phyloP scores from a whole-genome alignment of 306 rosid species.

The Oemleria cerasiformis region DNA sequence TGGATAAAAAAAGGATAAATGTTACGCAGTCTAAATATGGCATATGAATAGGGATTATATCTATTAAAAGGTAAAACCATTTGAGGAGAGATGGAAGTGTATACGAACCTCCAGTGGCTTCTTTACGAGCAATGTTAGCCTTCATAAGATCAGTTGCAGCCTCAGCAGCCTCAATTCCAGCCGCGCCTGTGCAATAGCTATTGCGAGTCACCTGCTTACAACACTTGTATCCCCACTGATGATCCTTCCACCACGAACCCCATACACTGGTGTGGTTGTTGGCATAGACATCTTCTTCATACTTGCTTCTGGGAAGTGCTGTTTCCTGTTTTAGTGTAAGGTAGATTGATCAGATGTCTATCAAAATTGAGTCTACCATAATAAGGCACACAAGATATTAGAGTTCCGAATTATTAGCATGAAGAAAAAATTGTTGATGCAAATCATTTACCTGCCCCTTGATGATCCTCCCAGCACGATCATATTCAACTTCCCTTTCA shows the following conservation, averaged over 20 bases:
- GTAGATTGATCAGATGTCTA: conserved; percentile 3
- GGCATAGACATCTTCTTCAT: conserved; percentile 56
- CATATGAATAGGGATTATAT: background rate
- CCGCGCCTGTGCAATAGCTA: conserved; percentile 64
- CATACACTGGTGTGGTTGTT: conserved; percentile 64
- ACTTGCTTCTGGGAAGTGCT: conserved; percentile 55
- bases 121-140: conserved; percentile 61
- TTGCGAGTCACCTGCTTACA: conserved; percentile 54
- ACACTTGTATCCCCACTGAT: conserved; percentile 75
- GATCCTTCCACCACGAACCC: conserved; percentile 88
- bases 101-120: conserved; percentile 44
- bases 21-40: background rate
- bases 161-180: conserved; percentile 67
- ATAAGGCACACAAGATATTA: background rate
- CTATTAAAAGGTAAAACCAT: background rate
- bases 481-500: conserved; percentile 72
- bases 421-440: background rate
- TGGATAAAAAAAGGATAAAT: too few species aligned
- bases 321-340: conserved; percentile 36
- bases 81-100: background rate
- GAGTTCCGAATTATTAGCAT: background rate
- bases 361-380: background rate
- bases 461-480: conserved; percentile 67
- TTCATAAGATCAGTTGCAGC: conserved; percentile 56
- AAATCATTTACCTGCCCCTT: conserved; percentile 56